Conservation (phyloP, 2,329 filamentous ascomycete genomes). For the Neonectria coccinea region DNA sequence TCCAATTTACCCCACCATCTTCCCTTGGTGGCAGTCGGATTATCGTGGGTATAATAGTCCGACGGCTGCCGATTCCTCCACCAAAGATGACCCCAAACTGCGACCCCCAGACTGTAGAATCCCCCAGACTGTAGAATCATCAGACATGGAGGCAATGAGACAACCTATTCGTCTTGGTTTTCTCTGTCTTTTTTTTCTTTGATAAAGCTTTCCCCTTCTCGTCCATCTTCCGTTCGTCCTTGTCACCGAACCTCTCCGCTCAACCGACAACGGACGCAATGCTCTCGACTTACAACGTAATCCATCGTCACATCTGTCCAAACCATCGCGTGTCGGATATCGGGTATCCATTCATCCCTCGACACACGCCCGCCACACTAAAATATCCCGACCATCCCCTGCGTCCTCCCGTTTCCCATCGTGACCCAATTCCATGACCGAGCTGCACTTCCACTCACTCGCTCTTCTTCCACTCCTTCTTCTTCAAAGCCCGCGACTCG, state of each 20-base stretch:
- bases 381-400: constrained; percentile 7
- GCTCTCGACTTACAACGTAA: not conserved
- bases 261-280: constrained; percentile 14
- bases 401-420: not conserved
- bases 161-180: not conserved
- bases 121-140: too few relatives aligned
- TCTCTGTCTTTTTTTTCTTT: not conserved
- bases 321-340: constrained; percentile 34
- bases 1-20: constrained; percentile 31
- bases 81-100: constrained; percentile 34
- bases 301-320: constrained; percentile 1
- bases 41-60: constrained; percentile 41
- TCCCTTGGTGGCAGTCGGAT: constrained; percentile 28
- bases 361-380: constrained; percentile 21
- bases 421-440: constrained; percentile 6
- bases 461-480: constrained; percentile 40
- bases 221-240: constrained; percentile 14
- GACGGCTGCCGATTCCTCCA: constrained; percentile 42
- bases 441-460: not conserved
- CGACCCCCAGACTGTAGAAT: constrained; percentile 7
- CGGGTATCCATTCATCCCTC: constrained; percentile 26
- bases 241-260: constrained; percentile 6
- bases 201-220: not conserved
- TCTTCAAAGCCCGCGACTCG: constrained; percentile 41
- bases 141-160: constrained; percentile 17